phyloP scores from a whole-genome alignment of 306 rosid species.

The Pachyrhizus erosus region DNA sequence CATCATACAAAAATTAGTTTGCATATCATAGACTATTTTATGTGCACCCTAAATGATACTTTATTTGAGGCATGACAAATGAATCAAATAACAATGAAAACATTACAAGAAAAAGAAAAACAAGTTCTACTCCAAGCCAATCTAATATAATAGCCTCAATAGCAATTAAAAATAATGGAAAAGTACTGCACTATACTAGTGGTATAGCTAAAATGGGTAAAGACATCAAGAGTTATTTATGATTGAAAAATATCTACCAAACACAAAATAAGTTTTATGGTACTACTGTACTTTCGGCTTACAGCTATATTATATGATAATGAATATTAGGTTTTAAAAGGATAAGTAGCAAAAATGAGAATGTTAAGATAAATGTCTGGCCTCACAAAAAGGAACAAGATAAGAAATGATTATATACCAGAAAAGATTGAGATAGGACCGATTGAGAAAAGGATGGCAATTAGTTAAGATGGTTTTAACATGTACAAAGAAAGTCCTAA shows the following conservation, averaged over 20 bases:
- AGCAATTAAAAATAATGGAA: not conserved
- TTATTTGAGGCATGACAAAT: not conserved
- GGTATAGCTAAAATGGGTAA: too few species aligned
- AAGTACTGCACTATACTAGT: too few species aligned
- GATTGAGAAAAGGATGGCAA: not conserved
- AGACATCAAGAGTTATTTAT: too few species aligned
- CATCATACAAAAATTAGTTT: not conserved
- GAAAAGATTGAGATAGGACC: not conserved
- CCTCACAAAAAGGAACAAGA: not conserved
- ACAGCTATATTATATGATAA: too few species aligned
- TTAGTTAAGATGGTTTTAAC: not conserved
- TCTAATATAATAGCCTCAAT: not conserved
- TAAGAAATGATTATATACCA: not conserved
- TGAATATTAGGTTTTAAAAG: not conserved
- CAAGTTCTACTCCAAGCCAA: not conserved
- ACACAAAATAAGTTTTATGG: too few species aligned
- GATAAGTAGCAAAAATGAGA: not conserved
- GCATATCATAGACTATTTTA: constrained; percentile 2
- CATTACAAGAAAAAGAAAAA: not conserved
- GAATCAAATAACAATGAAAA: not conserved
- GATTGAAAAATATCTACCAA: too few species aligned
- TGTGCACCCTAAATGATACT: not conserved
- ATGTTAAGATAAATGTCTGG: not conserved
- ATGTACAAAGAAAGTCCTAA: not conserved
- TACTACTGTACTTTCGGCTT: too few species aligned